Conservation (phyloP, 73 alveolate genomes). For the Blepharisma japonicum region DNA sequence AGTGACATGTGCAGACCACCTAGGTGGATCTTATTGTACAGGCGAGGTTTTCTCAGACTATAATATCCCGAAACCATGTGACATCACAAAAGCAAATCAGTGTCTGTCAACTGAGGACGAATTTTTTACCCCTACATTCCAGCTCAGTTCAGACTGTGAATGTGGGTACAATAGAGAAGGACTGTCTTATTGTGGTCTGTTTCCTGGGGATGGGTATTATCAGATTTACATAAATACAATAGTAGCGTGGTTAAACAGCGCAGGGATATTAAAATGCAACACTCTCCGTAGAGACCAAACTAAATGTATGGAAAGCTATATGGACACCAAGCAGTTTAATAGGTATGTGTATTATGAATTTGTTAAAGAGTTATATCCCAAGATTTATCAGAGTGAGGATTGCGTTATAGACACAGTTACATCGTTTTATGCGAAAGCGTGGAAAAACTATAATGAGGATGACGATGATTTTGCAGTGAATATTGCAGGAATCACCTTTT, state of each 20-base stretch:
- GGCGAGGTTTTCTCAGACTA: background rate
- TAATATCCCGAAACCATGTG: background rate
- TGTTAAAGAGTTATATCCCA: background rate
- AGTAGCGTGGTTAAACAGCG: background rate
- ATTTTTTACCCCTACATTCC: background rate
- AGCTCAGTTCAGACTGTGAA: background rate
- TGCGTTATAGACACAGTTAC: background rate
- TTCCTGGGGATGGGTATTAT: background rate
- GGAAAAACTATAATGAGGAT: no score
- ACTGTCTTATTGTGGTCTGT: background rate
- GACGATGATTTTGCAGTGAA: no score
- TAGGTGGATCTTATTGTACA: background rate
- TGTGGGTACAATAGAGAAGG: slow-evolving; percentile 13
- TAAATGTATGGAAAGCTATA: background rate
- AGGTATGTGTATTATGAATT: background rate
- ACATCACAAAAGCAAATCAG: background rate
- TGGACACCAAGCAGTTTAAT: background rate
- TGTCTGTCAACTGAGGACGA: background rate
- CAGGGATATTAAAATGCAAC: background rate
- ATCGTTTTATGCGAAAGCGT: no score
- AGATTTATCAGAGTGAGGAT: background rate
- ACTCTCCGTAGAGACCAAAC: background rate
- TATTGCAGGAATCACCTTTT: no score
- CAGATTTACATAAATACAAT: background rate
- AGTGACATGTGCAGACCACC: background rate